Base-by-base conservation (phyloP, 2,329 filamentous ascomycete species). In the Penicillium sumatraense region DNA sequence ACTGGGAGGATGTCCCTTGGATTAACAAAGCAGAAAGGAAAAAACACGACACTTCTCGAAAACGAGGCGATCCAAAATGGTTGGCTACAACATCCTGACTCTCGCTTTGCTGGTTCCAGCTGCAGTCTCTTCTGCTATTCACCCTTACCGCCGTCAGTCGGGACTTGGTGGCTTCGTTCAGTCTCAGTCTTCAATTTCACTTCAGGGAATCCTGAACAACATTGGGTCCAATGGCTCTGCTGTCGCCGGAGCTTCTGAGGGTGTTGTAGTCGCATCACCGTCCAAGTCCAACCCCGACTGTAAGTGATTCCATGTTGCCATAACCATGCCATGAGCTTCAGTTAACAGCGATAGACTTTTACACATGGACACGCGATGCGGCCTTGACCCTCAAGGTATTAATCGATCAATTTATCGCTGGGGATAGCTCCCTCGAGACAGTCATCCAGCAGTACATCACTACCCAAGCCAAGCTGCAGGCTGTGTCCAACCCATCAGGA, bases 401-500 rank as follows among this genome's bases (percentile, higher is more conserved):
- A 11, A 31, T 55, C 5, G 53, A 55, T n/a, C 41, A 38, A 29
- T 51, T 55, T 23, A 41, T 84, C 52, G 76, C 74, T 36, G 88
- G 86, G 46, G 81, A 88, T 59, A 72, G 76, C 1, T 73, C 75
- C 14, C 75, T 90, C 27, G 85, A 88, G 36, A 27, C 52, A n/a
- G 71, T 80, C 42, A 87, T 93, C 47, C 79, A 89, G 61, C 80
- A 89, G 62, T 93, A 88, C 66, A 84, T 91, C 64, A 78, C 76
- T 18, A 75, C 87, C 3, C 88, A 92, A 71, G 87, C 88, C 13
- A 76, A 78, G 46, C 76, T 90, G 0, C 88, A 91, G 69, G 80
- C 77, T 0, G 80, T 90, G 2, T 81, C 81, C 9, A 91, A 90
- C 72, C 89, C 86, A 0, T 89, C 87, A 0, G 89, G 89, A 1